Evolutionary conservation across 305 asterid species (phyloP).

Genomic region (Fraxinus nigra): DNA sequence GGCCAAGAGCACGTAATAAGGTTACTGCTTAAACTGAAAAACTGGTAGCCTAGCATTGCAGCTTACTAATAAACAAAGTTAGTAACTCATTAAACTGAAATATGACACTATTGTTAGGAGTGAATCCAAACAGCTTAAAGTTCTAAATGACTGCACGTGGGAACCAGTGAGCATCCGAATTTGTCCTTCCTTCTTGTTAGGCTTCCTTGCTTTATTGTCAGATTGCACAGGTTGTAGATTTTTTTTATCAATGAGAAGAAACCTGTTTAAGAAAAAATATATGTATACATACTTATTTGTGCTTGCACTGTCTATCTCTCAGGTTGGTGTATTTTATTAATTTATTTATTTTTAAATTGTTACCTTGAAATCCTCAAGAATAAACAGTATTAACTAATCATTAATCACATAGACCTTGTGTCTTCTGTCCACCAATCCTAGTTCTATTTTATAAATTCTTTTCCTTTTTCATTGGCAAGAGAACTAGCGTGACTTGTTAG

Average conservation of each 20-base stretch:
- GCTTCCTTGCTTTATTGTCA: neutral
- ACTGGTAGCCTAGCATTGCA: neutral
- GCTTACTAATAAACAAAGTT: neutral
- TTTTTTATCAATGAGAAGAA: neutral
- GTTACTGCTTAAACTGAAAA: neutral
- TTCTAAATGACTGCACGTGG: neutral
- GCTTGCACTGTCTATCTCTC: neutral
- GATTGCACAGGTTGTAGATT: neutral
- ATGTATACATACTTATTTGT: neutral
- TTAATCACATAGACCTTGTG: neutral
- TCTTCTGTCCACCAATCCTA: neutral
- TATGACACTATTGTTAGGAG: neutral
- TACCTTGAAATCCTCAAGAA: neutral
- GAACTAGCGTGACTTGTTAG: neutral
- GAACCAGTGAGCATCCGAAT: neutral
- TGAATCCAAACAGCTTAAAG: neutral
- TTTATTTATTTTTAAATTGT: neutral
- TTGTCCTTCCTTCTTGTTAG: neutral
- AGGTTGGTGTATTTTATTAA: neutral
- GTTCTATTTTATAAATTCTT: neutral
- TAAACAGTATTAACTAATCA: neutral
- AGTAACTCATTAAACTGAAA: neutral
- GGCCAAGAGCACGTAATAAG: neutral
- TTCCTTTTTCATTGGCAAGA: neutral
- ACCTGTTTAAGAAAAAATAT: neutral